phyloP scores from a whole-genome alignment of 352 stramenopile genomes.

The Phytophthora hibernalis region DNA sequence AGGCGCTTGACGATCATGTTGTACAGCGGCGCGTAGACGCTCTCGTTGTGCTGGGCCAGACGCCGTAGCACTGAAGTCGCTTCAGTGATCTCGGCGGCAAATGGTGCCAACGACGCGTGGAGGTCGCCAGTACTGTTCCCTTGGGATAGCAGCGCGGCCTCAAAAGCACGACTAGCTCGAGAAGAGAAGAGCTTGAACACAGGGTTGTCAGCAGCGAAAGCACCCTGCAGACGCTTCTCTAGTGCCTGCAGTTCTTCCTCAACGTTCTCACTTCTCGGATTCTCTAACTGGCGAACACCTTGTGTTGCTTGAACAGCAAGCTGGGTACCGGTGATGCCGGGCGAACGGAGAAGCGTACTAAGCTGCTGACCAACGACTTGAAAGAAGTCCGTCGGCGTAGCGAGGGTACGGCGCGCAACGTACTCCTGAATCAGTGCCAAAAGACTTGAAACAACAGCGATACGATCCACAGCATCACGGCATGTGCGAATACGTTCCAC shows the following conservation, averaged over 20 bases:
- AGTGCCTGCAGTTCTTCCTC: conserved; percentile 41
- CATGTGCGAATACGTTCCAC: conserved; percentile 56
- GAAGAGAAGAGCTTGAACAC: conserved; percentile 69
- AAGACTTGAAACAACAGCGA: conserved; percentile 63
- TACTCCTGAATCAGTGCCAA: conserved; percentile 70
- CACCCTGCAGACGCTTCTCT: conserved; percentile 48
- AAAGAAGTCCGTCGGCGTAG: conserved; percentile 40
- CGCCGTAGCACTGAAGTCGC: conserved; percentile 40
- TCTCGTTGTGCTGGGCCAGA: conserved; percentile 77
- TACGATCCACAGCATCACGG: conserved; percentile 63
- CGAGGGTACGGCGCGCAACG: conserved; percentile 42
- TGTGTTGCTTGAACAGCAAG: conserved; percentile 59
- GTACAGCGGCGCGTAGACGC: conserved; percentile 68
- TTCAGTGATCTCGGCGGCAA: conserved; percentile 51
- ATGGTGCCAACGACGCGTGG: conserved; percentile 60
- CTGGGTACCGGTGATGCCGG: conserved; percentile 54
- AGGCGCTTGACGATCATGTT: conserved; percentile 63
- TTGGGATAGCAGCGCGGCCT: conserved; percentile 32
- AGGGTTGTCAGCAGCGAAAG: conserved; percentile 56
- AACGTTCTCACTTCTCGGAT: conserved; percentile 8
- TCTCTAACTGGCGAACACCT: conserved; percentile 40
- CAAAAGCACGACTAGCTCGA: conserved; percentile 44
- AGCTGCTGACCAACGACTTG: conserved; percentile 41
- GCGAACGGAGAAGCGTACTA: conserved; percentile 50
- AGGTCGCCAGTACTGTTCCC: conserved; percentile 29